Conservation (phyloP, 768 basidiomycete genomes). For the Phanerodontia chrysosporium region DNA sequence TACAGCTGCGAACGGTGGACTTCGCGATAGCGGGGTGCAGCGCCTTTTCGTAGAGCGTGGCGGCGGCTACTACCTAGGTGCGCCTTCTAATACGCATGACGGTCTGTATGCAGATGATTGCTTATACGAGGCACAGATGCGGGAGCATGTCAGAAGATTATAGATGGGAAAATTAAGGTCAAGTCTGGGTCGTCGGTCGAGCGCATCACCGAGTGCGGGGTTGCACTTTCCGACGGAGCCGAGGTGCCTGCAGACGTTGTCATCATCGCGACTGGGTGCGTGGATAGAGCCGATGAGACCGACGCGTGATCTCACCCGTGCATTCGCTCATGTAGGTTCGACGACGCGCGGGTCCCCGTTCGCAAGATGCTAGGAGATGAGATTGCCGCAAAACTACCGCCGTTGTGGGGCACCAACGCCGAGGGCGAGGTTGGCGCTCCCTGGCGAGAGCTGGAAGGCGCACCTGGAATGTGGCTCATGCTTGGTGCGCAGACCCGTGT, state of each 20-base stretch:
- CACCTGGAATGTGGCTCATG: slow-evolving; percentile 53
- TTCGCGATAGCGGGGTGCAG: slow-evolving; percentile 46
- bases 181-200: neutral
- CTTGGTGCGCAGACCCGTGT: slow-evolving; percentile 27
- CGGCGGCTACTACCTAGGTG: slow-evolving; percentile 7
- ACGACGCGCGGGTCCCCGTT: slow-evolving; percentile 6
- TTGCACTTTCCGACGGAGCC: slow-evolving; percentile 20
- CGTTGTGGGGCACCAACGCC: slow-evolving; percentile 59
- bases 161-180: slow-evolving; percentile 2
- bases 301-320: neutral
- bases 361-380: slow-evolving; percentile 40
- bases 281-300: neutral
- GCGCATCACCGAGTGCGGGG: slow-evolving; percentile 23
- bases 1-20: slow-evolving; percentile 42
- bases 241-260: slow-evolving; percentile 8
- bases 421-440: slow-evolving; percentile 60
- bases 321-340: slow-evolving; percentile 7
- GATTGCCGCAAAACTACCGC: slow-evolving; percentile 39
- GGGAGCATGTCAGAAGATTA: neutral
- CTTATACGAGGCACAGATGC: neutral
- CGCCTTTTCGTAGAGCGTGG: neutral
- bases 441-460: slow-evolving; percentile 46
- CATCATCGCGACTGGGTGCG: neutral
- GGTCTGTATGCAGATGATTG: neutral
- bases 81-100: slow-evolving; percentile 22